These are phyloP conservation scores for Emericellopsis cladophorae DNA, from an alignment of 2,329 filamentous ascomycete species.

Conservation along the genomic window DNA sequence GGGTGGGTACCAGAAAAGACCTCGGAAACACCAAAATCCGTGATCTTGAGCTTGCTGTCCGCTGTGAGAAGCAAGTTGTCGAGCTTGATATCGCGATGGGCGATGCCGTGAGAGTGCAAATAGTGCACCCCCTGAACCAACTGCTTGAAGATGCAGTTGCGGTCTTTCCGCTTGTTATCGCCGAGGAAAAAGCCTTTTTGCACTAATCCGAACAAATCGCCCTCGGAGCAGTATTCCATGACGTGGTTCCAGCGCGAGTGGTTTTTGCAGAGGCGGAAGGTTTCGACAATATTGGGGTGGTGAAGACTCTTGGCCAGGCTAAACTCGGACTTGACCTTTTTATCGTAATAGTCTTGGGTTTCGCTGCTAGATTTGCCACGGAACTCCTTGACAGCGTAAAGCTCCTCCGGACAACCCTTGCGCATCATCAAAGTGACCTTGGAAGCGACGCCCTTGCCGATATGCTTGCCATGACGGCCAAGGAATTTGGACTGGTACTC, in stretches of 20 bases:
- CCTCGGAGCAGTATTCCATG: conserved; percentile 82
- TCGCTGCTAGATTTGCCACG: conserved; percentile 59
- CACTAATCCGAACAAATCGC: conserved; percentile 67
- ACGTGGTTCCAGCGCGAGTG: conserved; percentile 76
- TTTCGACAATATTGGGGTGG: conserved; percentile 80
- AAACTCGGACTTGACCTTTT: conserved; percentile 86
- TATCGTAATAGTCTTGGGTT: conserved; percentile 61
- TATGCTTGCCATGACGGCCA: conserved; percentile 58
- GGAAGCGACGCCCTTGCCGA: conserved; percentile 74
- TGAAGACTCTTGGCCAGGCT: conserved; percentile 75
- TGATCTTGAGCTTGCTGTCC: conserved; percentile 77
- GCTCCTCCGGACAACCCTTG: conserved; percentile 49
- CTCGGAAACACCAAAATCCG: conserved; percentile 82
- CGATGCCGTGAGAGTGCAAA: conserved; percentile 72
- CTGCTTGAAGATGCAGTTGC: conserved; percentile 82
- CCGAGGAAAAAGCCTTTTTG: conserved; percentile 55
- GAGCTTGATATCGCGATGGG: conserved; percentile 82
- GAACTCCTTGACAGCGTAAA: conserved; percentile 84
- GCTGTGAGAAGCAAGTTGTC: conserved; percentile 74
- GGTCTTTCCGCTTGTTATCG: conserved; percentile 54
- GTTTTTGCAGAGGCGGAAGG: conserved; percentile 62
- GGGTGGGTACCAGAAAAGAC: conserved; percentile 76
- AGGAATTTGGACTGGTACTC: conserved; percentile 58
- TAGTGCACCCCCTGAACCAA: conserved; percentile 72
- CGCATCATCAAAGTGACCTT: conserved; percentile 71